These are phyloP conservation scores for Peronospora destructor DNA, from an alignment of 352 stramenopile genomes.

Conservation along the genomic window DNA sequence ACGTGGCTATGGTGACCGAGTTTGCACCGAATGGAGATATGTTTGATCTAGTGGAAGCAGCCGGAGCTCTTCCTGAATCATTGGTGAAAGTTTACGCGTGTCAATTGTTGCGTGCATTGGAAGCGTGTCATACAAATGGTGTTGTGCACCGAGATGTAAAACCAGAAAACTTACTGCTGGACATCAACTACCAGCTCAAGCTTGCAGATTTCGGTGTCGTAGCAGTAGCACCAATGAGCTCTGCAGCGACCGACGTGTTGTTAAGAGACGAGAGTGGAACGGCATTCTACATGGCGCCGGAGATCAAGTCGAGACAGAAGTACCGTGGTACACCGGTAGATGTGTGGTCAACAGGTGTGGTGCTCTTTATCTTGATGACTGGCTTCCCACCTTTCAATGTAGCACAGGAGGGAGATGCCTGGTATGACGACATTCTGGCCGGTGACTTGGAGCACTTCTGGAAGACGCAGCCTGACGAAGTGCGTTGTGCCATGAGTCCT, in stretches of 20 bases:
- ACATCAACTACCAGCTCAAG: slow-evolving; percentile 77
- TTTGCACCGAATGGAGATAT: slow-evolving; percentile 73
- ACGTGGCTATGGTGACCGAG: slow-evolving; percentile 72
- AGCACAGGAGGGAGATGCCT: slow-evolving; percentile 60
- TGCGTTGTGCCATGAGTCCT: slow-evolving; percentile 28
- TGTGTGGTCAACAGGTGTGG: slow-evolving; percentile 85
- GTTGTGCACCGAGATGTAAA: slow-evolving; percentile 87
- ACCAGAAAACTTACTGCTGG: slow-evolving; percentile 88
- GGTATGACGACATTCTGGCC: slow-evolving; percentile 57
- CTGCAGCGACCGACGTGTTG: slow-evolving; percentile 19
- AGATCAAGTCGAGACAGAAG: slow-evolving; percentile 47
- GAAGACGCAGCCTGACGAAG: slow-evolving; percentile 37
- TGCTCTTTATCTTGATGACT: slow-evolving; percentile 89
- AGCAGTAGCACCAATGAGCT: slow-evolving; percentile 37
- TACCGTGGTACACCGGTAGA: slow-evolving; percentile 81
- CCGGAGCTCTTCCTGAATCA: slow-evolving; percentile 48
- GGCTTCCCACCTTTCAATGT: slow-evolving; percentile 84
- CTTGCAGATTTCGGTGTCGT: slow-evolving; percentile 92
- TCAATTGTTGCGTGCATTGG: slow-evolving; percentile 63
- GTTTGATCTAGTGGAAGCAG: slow-evolving; percentile 76
- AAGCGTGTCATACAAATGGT: slow-evolving; percentile 62
- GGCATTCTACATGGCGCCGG: slow-evolving; percentile 83
- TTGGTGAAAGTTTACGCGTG: slow-evolving; percentile 65
- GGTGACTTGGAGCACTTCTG: slow-evolving; percentile 54
- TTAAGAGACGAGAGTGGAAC: slow-evolving; percentile 69